These are phyloP conservation scores for Coemansia sp. DNA, from an alignment of 192 early-diverging fungal species.

Conservation along the genomic window DNA sequence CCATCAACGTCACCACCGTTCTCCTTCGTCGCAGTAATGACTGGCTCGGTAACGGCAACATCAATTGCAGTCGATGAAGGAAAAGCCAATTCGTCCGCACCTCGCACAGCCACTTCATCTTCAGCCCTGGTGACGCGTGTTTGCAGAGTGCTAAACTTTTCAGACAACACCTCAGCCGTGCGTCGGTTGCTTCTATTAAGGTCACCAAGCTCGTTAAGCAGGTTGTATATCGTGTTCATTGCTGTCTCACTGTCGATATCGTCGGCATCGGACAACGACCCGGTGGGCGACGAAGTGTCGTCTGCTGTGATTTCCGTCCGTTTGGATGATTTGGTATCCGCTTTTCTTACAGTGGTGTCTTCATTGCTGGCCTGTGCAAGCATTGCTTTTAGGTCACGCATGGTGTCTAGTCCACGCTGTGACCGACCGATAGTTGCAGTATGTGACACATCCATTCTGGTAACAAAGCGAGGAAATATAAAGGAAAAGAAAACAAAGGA, in stretches of 20 bases:
- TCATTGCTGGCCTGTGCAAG: slow-evolving; percentile 15
- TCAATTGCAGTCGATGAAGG: background rate
- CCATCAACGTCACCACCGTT: background rate
- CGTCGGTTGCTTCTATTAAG: slow-evolving; percentile 48
- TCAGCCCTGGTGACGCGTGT: slow-evolving; percentile 23
- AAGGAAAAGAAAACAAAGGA: background rate
- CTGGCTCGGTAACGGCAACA: background rate
- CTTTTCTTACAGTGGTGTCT: background rate
- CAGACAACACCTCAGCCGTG: slow-evolving; percentile 35
- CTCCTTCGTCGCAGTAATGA: background rate
- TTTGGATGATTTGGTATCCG: background rate
- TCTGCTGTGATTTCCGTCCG: background rate
- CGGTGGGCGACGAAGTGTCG: background rate
- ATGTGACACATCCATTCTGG: slow-evolving; percentile 36
- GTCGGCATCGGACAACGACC: slow-evolving; percentile 32
- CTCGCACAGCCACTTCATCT: slow-evolving; percentile 7
- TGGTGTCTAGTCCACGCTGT: slow-evolving; percentile 31
- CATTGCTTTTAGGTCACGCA: slow-evolving; percentile 34
- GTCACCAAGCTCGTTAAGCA: slow-evolving; percentile 48
- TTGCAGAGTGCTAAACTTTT: slow-evolving; percentile 43
- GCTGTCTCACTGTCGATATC: slow-evolving; percentile 51
- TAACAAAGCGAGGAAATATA: background rate
- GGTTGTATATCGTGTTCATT: slow-evolving; percentile 51
- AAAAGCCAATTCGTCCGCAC: background rate
- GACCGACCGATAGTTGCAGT: slow-evolving; percentile 52